Conservation (phyloP, 495 filamentous ascomycete genomes). For the Aspergillus baeticus region DNA sequence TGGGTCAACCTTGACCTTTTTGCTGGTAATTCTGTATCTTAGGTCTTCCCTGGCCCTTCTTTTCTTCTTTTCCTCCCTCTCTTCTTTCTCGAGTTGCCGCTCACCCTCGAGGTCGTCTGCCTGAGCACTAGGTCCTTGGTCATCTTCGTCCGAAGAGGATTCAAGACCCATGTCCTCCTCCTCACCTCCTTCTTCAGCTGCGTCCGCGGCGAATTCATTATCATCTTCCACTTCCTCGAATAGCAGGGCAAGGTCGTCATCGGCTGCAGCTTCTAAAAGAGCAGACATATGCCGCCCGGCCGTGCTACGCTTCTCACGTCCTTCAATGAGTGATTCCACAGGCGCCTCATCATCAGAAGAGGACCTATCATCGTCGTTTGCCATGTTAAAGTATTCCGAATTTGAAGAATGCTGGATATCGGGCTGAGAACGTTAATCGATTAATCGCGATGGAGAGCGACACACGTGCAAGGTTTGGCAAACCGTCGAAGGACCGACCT, state of each 20-base stretch:
- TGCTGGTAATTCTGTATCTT: slow-evolving; percentile 49
- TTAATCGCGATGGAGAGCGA: neutral
- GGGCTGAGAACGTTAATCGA: neutral
- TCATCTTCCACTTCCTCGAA: slow-evolving; percentile 88
- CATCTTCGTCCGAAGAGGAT: slow-evolving; percentile 73
- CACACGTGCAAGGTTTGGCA: neutral
- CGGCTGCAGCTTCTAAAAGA: slow-evolving; percentile 73
- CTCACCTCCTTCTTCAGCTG: slow-evolving; percentile 60
- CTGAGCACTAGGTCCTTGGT: slow-evolving; percentile 64
- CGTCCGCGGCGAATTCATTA: slow-evolving; percentile 69
- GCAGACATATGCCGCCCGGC: slow-evolving; percentile 82
- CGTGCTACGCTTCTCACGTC: slow-evolving; percentile 76
- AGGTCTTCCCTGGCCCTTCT: slow-evolving; percentile 65
- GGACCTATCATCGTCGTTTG: slow-evolving; percentile 30
- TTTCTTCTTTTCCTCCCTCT: slow-evolving; percentile 60
- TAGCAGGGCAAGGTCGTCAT: slow-evolving; percentile 75
- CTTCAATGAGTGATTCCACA: slow-evolving; percentile 74
- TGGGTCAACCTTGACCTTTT: slow-evolving; percentile 66
- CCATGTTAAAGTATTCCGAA: slow-evolving; percentile 19
- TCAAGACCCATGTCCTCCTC: slow-evolving; percentile 78
- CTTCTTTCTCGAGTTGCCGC: slow-evolving; percentile 66
- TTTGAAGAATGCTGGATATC: neutral
- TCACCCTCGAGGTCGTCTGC: slow-evolving; percentile 59
- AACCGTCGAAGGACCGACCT: neutral
- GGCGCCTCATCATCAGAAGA: slow-evolving; percentile 39